Percentiles rank a stretch among this genome's conserved stretches.
These are phyloP conservation scores for Apodospora peruviana DNA, from an alignment of 495 filamentous ascomycete species.

Conservation along the genomic window DNA sequence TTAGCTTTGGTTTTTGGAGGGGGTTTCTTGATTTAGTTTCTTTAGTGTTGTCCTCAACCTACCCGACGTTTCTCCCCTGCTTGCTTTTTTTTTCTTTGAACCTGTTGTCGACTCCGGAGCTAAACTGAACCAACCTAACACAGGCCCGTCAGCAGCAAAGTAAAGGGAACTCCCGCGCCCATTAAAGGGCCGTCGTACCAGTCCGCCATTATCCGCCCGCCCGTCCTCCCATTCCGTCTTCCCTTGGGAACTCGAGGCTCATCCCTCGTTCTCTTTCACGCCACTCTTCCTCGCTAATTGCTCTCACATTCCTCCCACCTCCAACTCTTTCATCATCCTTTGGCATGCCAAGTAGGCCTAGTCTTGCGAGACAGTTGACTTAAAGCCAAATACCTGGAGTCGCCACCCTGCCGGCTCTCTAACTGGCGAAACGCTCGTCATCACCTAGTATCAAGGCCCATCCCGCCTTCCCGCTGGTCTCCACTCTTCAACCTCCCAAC, in stretches of 20 bases:
- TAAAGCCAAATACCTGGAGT: too few species aligned
- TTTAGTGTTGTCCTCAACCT: neutral
- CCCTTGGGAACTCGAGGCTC: too few species aligned
- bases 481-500: neutral
- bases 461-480: slow-evolving; percentile 8
- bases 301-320: slow-evolving; percentile 8
- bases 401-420: neutral
- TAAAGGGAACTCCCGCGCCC: slow-evolving; percentile 27
- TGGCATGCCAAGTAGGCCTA: neutral
- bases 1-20: neutral
- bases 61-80: slow-evolving; percentile 5
- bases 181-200: slow-evolving; percentile 21
- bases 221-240: slow-evolving; percentile 7
- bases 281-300: slow-evolving; percentile 9
- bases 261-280: slow-evolving; percentile 4
- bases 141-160: slow-evolving; percentile 20
- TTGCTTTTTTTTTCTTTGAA: slow-evolving; percentile 5
- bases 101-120: slow-evolving; percentile 12
- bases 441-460: slow-evolving; percentile 4
- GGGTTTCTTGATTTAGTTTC: neutral
- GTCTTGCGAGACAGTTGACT: neutral
- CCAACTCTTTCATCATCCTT: neutral
- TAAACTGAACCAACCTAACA: slow-evolving; percentile 19
- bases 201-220: slow-evolving; percentile 16
- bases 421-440: neutral